Evolutionary conservation across 768 basidiomycete species (phyloP), one percentile per base, ranked within the genome.

Genomic region (Panellus pusillus): DNA sequence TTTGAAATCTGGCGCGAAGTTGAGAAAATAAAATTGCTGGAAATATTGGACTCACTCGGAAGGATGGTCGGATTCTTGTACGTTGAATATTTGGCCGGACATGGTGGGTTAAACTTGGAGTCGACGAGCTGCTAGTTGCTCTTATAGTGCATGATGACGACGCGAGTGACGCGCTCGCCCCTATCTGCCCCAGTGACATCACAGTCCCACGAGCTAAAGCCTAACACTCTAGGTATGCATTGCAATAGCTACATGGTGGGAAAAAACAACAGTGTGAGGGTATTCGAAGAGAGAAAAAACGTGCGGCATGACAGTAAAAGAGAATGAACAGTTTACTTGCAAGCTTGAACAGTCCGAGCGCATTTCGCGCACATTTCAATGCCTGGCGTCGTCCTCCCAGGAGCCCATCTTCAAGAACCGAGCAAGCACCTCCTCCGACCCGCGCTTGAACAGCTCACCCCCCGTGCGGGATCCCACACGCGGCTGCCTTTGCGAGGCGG

Each of bases 381-480:
- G 50, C 42, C 20, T 45, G 27, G 18, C 43, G 44, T 83, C 82
- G 24, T 83, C 79, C 54, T 86, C 86, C 78, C 81, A 86, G 44
- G 85, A 81, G 18, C 86, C 83, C 80, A 87, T 85, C 64, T 82
- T 87, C 73, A 93, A 72, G 70, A 95, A 93, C 44, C 89, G 77
- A 9, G 88, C 82, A 27, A 95, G 75, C 20, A 93, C 91, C 62
- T 94, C 89, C 67, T 95, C 92, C 2, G 91, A 93, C 13, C 87
- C 87, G 47, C 82, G 82, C 68, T 93, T 94, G 72, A 94, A 93
- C 37, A 89, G 63, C 54, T 95, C 3, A 94, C 84, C 40, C 86
- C 87, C 18, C 92, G 84, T 9, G 85, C 84, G 15, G 93, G 93
- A 66, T 94, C 92, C 84, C 89, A 96, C 5, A 89, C 86, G 18